Percentiles rank a stretch among this genome's conserved stretches.
These are phyloP conservation scores for Hypomyces rosellus DNA, from an alignment of 2,329 filamentous ascomycete species.

Conservation along the genomic window DNA sequence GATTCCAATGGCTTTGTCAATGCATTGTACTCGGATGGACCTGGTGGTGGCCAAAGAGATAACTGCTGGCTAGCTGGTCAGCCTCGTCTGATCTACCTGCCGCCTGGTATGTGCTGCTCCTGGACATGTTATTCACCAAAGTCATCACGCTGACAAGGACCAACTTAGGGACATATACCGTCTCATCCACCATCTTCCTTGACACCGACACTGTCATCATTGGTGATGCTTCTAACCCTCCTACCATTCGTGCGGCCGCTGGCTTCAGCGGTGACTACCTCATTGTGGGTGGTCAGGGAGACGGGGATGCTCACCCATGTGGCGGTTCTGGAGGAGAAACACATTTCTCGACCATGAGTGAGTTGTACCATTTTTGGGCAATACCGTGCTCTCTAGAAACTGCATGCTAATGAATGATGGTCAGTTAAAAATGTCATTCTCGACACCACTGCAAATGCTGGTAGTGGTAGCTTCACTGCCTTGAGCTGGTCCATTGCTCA, in stretches of 20 bases:
- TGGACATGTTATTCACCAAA: not conserved
- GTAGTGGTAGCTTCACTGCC: slow-evolving; percentile 11
- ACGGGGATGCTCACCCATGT: slow-evolving; percentile 9
- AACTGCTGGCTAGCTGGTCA: slow-evolving; percentile 17
- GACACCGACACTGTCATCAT: slow-evolving; percentile 65
- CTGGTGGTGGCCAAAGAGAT: slow-evolving; percentile 12
- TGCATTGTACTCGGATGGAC: slow-evolving; percentile 11
- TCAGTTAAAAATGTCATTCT: slow-evolving; percentile 16
- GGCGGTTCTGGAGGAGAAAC: slow-evolving; percentile 16
- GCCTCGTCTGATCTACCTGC: slow-evolving; percentile 15
- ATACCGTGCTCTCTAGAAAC: too few species aligned
- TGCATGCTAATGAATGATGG: not conserved
- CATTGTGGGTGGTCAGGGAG: slow-evolving; percentile 14
- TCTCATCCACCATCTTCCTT: slow-evolving; percentile 12
- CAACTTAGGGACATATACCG: slow-evolving; percentile 13
- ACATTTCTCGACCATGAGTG: slow-evolving; percentile 17
- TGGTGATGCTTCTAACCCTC: slow-evolving; percentile 63
- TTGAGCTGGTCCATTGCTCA: slow-evolving; percentile 17
- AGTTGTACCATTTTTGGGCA: not conserved
- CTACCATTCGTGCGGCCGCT: slow-evolving; percentile 62
- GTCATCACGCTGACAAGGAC: not conserved
- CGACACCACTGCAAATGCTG: slow-evolving; percentile 14
- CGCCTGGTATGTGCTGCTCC: slow-evolving; percentile 9
- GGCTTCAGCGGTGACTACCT: slow-evolving; percentile 52
- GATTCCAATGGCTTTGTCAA: slow-evolving; percentile 8